phyloP scores from a whole-genome alignment of 1,284 basidiomycete species.

The Ceratobasidium theobromae region DNA sequence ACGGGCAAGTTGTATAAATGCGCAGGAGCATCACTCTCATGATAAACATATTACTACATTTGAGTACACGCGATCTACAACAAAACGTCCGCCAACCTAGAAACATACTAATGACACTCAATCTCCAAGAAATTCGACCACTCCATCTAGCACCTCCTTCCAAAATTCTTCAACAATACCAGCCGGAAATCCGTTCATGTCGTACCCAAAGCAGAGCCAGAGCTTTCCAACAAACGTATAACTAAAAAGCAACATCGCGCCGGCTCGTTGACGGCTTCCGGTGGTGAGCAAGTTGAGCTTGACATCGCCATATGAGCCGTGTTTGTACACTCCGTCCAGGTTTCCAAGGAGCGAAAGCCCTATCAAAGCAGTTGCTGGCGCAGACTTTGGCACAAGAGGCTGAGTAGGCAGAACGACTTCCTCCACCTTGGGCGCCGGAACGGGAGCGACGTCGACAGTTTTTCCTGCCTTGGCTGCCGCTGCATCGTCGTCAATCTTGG shows the following conservation, averaged over 20 bases:
- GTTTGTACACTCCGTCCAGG: conserved; percentile 74
- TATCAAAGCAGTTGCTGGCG: conserved; percentile 58
- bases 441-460: conserved; percentile 39
- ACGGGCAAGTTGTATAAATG: too few species aligned
- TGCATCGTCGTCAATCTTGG: conserved; percentile 61
- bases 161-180: conserved; percentile 52
- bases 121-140: conserved; percentile 48
- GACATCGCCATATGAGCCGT: conserved; percentile 57
- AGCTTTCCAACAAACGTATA: conserved; percentile 73
- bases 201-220: conserved; percentile 74
- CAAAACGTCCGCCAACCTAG: too few species aligned
- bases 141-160: conserved; percentile 50
- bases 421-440: conserved; percentile 39
- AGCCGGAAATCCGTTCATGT: conserved; percentile 66
- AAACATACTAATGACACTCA: too few species aligned
- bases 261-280: conserved; percentile 69
- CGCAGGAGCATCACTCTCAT: too few species aligned
- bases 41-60: too few species aligned
- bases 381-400: conserved; percentile 3
- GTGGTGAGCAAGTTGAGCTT: conserved; percentile 68
- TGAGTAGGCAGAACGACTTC: conserved; percentile 32
- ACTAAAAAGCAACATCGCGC: conserved; percentile 72
- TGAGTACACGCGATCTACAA: too few species aligned
- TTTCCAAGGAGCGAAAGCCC: conserved; percentile 78
- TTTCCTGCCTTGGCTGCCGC: conserved; percentile 47